These are phyloP conservation scores for Dichotomocladium elegans DNA, from an alignment of 371 early-diverging fungal species.

Conservation along the genomic window DNA sequence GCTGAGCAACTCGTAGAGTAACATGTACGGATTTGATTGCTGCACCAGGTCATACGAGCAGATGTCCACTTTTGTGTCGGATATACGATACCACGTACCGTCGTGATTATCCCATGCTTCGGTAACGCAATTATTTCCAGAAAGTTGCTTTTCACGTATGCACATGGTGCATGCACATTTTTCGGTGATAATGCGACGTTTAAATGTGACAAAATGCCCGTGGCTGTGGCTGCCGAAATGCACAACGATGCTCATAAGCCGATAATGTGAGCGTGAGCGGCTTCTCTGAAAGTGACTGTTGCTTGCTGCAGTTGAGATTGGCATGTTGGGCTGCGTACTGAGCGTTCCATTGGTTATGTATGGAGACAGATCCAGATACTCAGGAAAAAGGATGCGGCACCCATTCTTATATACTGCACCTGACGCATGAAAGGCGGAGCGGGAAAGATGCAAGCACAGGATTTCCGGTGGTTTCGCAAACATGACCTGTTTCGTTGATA, in stretches of 20 bases:
- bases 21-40: slow-evolving; percentile 81
- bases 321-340: slow-evolving; percentile 46
- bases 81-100: slow-evolving; percentile 66
- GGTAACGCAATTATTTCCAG: too few species aligned
- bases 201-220: slow-evolving; percentile 91
- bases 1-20: slow-evolving; percentile 59
- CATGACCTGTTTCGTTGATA: slow-evolving; percentile 58
- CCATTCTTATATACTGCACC: slow-evolving; percentile 68
- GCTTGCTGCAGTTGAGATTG: slow-evolving; percentile 41
- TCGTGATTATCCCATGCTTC: slow-evolving; percentile 14
- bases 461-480: slow-evolving; percentile 55
- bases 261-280: slow-evolving; percentile 51
- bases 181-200: slow-evolving; percentile 50
- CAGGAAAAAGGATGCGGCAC: slow-evolving; percentile 55
- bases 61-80: slow-evolving; percentile 80
- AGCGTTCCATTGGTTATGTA: slow-evolving; percentile 55
- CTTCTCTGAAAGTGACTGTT: not conserved
- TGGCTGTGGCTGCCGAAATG: slow-evolving; percentile 85
- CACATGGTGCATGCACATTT: slow-evolving; percentile 21
- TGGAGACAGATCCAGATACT: slow-evolving; percentile 59
- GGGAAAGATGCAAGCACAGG: slow-evolving; percentile 69
- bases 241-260: slow-evolving; percentile 79
- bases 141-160: not conserved
- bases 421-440: slow-evolving; percentile 59
- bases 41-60: slow-evolving; percentile 65